Evolutionary conservation across 2,329 filamentous ascomycete species (phyloP), one percentile per base, ranked within the genome.

Genomic region (Akanthomyces muscarius): DNA sequence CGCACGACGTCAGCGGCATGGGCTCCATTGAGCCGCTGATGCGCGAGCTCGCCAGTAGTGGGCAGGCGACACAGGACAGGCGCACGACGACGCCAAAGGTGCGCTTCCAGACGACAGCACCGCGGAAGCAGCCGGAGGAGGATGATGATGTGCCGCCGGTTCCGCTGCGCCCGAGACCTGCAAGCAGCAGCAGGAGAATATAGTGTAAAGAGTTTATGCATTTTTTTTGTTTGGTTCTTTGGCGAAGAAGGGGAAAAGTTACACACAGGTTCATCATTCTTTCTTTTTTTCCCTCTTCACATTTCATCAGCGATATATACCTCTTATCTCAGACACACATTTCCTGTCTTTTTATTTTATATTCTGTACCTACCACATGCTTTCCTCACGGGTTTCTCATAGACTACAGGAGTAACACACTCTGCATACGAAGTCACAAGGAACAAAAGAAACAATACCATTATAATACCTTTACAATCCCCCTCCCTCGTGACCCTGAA

Each of bases 21-120:
- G 77, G 76, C 30, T 70, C 73, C 5, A 73, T 81, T 25, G 78
- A 80, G 69, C 77, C 78, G 10, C 65, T 81, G 53, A 81, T 80
- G 76, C 72, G 76, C 61, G 78, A 80, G 69, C 68, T 81, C 50
- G 76, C 75, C 47, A 72, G 68, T 5, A 72, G 68, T 5, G 69
- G 68, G 51, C 14, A 28, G 33, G 25, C 44, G 54, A 14, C 44
- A 41, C 13, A 6, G 13, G 48, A 48, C 36, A 33, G 16, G 44
- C 25, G n/a, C 30, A 7, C 30, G 14, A 36, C 33, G 33, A 36
- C 16, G 14, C 25, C 30, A n/a, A 23, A 14, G 10, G 18, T 42
- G 42, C 56, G 25, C 7, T 16, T 33, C 23, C 8, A 10, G 14
- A 33, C 45, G 30, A 14, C 45, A 14, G 3, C 47, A 16, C 21